Evolutionary conservation across 2,329 filamentous ascomycete genomes (phyloP), one percentile per base, ranked within the genome.

Genomic region (Aurifilum marmelostoma): DNA sequence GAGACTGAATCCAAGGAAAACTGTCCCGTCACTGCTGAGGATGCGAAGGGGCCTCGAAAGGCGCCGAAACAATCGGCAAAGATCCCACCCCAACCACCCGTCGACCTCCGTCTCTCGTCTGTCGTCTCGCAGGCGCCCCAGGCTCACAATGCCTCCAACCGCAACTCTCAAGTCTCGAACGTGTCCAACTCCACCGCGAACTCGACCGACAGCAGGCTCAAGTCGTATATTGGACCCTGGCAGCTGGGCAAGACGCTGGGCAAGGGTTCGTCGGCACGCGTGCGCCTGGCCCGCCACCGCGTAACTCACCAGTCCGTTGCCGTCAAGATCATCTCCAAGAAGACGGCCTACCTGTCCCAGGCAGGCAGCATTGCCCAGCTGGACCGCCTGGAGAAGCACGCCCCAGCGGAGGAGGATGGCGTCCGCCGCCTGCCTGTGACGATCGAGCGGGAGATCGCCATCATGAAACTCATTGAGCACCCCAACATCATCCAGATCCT

Each of bases 381-480:
- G 72, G 93, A 95, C 76, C 87, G 90, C 74, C 91, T 89, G 78
- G 90, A 92, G 71, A 85, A 84, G 52, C 88, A 79, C 66, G 81
- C 83, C 67, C 87, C 84, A 34, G 84, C 84, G 50, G 83, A 82
- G 70, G 82, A 85, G 47, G 83, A 87, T 64, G 89, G 89, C 54
- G 85, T 91, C 69, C 87, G 89, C 73, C 86, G 88, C 66, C 94
- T 97, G 77, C 95, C 95, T 1, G 89, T 95, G 75, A 92, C 94
- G 1, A 92, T 99, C 71, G 95, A 98, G 80, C 88, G 96, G 67
- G 96, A 99, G 77, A 94, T 99, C 54, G 94, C 95, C 41, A 97
- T 99, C 74, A 93, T 99, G 87, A 98, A 97, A 81, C 86, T 98
- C 69, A 92, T 98, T 71, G 91, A 97, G 75, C 96, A 99, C 80